Percentiles rank a stretch among this genome's conserved stretches.
These are phyloP conservation scores for Olyra latifolia DNA, from an alignment of 176 grass and related monocot genomes.

Conservation along the genomic window DNA sequence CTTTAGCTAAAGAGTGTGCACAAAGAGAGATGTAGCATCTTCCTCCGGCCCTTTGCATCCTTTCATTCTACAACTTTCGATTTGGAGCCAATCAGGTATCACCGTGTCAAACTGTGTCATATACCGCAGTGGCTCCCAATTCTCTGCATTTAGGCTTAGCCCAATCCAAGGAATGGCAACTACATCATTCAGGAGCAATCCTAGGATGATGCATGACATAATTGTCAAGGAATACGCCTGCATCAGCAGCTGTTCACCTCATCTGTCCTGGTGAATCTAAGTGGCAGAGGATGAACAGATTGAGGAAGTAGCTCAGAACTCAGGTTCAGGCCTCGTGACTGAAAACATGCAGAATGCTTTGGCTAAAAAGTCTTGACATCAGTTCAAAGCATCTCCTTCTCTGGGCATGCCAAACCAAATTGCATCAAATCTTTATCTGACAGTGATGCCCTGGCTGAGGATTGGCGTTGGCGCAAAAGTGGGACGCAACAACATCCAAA, in stretches of 20 bases:
- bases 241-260: neutral
- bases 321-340: neutral
- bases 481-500: slow-evolving; percentile 23
- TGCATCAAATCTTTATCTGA: slow-evolving; percentile 37
- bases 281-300: neutral
- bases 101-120: too few species aligned
- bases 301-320: neutral
- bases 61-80: too few species aligned
- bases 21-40: slow-evolving; percentile 42
- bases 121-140: slow-evolving; percentile 23
- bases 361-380: neutral
- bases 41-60: slow-evolving; percentile 4
- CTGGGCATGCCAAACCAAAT: neutral
- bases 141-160: slow-evolving; percentile 12
- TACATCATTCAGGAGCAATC: neutral
- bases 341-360: slow-evolving; percentile 11
- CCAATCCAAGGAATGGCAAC: neutral
- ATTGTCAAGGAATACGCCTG: slow-evolving; percentile 1
- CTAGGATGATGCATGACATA: neutral
- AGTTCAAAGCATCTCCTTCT: slow-evolving; percentile 9
- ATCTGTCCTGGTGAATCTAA: neutral
- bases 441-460: neutral
- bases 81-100: too few species aligned
- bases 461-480: neutral
- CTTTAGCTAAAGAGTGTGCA: slow-evolving; percentile 41